These are phyloP conservation scores for Phialophora tarda DNA, from an alignment of 2,329 filamentous ascomycete species.

Conservation along the genomic window DNA sequence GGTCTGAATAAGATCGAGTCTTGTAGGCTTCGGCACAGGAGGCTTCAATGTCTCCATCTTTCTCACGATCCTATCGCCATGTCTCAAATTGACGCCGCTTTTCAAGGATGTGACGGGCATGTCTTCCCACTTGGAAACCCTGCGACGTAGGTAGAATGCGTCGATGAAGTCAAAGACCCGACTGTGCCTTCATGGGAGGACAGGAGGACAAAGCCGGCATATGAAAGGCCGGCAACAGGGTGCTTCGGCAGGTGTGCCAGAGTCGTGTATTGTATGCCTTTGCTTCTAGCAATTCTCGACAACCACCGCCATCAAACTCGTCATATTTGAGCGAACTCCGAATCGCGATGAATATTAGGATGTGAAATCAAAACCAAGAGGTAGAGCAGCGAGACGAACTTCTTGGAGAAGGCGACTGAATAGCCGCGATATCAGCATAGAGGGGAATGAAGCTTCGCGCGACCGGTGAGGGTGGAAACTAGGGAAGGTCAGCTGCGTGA, in stretches of 20 bases:
- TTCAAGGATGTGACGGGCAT: not conserved
- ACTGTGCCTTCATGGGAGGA: not conserved
- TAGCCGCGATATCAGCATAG: slow-evolving; percentile 2
- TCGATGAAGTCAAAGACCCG: not conserved
- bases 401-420: not conserved
- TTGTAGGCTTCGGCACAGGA: not conserved
- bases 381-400: not conserved
- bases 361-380: not conserved
- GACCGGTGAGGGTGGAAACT: slow-evolving; percentile 3
- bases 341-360: not conserved
- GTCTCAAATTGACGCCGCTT: not conserved
- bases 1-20: not conserved
- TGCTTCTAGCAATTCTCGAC: not conserved
- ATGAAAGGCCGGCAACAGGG: not conserved
- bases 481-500: slow-evolving; percentile 25
- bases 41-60: not conserved
- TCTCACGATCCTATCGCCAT: not conserved
- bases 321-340: not conserved
- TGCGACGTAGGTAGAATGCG: not conserved
- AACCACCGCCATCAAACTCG: not conserved
- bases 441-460: not conserved
- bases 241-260: not conserved
- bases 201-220: not conserved
- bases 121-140: not conserved
- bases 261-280: not conserved